A percentile compares a stretch with the other conserved stretches of the same genome.
Evolutionary conservation across 495 filamentous ascomycete genomes (phyloP).

Genomic region (Tirmania nivea): DNA sequence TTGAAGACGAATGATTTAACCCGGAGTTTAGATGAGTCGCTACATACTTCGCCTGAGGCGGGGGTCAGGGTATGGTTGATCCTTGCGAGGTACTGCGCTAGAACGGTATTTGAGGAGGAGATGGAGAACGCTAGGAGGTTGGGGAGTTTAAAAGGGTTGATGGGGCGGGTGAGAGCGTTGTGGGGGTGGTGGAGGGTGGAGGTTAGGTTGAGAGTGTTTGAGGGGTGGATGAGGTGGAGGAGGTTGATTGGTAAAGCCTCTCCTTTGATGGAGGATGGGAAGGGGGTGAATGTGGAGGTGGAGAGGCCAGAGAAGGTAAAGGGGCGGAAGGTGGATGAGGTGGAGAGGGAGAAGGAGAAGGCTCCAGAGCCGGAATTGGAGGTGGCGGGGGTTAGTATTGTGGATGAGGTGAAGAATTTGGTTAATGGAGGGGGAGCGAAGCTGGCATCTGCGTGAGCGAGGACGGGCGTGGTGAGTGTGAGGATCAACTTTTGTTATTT

Average conservation of each 20-base stretch:
- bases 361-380: too few species aligned
- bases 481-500: background rate
- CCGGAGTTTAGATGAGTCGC: slow-evolving; percentile 76
- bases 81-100: slow-evolving; percentile 74
- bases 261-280: background rate
- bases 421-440: too few species aligned
- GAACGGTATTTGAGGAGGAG: slow-evolving; percentile 72
- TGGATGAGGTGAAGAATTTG: too few species aligned
- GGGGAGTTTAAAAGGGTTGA: slow-evolving; percentile 8
- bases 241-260: background rate
- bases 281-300: background rate
- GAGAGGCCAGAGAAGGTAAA: background rate
- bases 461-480: background rate
- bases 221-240: slow-evolving; percentile 10
- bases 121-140: slow-evolving; percentile 39
- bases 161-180: slow-evolving; percentile 32
- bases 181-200: slow-evolving; percentile 38
- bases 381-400: too few species aligned
- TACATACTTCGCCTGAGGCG: slow-evolving; percentile 56
- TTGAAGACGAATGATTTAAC: slow-evolving; percentile 97
- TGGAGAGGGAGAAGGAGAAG: too few species aligned
- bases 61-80: slow-evolving; percentile 82
- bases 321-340: background rate
- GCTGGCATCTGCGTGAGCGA: too few species aligned
- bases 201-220: slow-evolving; percentile 40